phyloP scores from a whole-genome alignment of 2,329 filamentous ascomycete genomes.

The Pyricularia grisea region DNA sequence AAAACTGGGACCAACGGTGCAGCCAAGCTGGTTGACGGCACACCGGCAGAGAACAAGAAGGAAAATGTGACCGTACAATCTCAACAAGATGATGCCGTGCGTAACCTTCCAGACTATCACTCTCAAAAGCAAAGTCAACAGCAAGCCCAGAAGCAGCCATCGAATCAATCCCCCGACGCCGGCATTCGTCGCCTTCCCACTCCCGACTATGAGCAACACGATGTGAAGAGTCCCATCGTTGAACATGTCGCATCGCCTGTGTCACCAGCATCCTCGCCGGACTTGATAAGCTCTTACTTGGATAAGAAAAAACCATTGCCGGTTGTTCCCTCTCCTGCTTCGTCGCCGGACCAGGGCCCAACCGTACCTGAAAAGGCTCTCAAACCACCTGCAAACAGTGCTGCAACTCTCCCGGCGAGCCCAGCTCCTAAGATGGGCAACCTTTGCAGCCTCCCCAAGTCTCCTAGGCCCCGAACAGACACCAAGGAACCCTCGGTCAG shows the following conservation, averaged over 20 bases:
- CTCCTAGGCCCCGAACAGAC: conserved; percentile 1
- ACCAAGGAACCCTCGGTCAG: background rate
- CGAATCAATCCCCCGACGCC: background rate
- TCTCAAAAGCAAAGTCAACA: background rate
- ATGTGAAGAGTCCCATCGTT: conserved; percentile 26
- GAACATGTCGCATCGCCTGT: conserved; percentile 30
- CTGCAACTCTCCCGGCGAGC: background rate
- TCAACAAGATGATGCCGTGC: background rate
- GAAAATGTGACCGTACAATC: background rate
- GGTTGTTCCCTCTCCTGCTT: conserved; percentile 5
- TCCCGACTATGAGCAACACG: conserved; percentile 36
- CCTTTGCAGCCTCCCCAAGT: conserved; percentile 1
- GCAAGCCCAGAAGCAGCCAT: background rate
- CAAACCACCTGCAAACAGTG: background rate
- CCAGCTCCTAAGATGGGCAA: conserved; percentile 3
- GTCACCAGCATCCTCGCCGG: conserved; percentile 35
- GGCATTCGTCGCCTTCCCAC: conserved; percentile 30
- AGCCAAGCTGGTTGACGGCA: background rate
- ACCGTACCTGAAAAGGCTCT: conserved; percentile 7
- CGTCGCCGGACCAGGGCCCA: conserved; percentile 4
- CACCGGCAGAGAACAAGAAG: background rate
- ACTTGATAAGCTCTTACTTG: conserved; percentile 15
- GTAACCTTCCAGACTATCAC: conserved; percentile 1
- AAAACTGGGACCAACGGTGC: conserved; percentile 13
- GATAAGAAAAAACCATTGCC: conserved; percentile 1